phyloP scores from a whole-genome alignment of 139 green algal genomes.

The Zygnema circumcarinatum region DNA sequence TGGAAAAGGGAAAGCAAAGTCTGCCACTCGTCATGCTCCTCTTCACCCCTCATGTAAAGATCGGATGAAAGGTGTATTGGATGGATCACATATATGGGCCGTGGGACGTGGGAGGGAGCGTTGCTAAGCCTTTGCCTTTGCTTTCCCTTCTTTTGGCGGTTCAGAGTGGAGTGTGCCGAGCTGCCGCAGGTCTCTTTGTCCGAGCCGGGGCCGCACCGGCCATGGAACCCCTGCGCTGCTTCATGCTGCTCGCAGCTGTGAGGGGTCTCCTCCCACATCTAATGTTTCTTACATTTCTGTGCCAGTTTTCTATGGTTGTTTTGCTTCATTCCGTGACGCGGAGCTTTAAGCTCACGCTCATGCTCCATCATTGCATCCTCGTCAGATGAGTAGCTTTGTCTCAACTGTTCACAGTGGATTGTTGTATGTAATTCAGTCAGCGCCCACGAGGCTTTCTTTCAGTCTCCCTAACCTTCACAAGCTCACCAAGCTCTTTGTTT shows the following conservation, averaged over 20 bases:
- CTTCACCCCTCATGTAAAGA: no score
- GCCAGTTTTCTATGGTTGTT: neutral
- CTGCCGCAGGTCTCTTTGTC: neutral
- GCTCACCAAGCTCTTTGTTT: neutral
- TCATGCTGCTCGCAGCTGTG: conserved; percentile 4
- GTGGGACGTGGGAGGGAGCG: no score
- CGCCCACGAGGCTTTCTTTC: no score
- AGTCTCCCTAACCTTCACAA: no score
- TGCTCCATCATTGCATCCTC: neutral
- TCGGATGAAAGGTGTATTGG: no score
- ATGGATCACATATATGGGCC: no score
- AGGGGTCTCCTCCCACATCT: neutral
- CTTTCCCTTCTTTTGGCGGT: no score
- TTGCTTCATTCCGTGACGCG: neutral
- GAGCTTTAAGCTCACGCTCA: neutral
- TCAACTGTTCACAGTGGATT: neutral
- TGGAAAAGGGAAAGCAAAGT: neutral
- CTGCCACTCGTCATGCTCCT: no score
- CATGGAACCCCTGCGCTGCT: neutral
- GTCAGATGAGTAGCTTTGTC: neutral
- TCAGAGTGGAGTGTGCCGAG: conserved; percentile 12
- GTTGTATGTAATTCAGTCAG: neutral
- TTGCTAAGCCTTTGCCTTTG: no score
- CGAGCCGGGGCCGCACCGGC: neutral
- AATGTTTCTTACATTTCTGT: neutral